Evolutionary conservation across 345 rosid genomes (phyloP), one percentile per base, ranked within the genome.

Genomic region (Citrus inodora): DNA sequence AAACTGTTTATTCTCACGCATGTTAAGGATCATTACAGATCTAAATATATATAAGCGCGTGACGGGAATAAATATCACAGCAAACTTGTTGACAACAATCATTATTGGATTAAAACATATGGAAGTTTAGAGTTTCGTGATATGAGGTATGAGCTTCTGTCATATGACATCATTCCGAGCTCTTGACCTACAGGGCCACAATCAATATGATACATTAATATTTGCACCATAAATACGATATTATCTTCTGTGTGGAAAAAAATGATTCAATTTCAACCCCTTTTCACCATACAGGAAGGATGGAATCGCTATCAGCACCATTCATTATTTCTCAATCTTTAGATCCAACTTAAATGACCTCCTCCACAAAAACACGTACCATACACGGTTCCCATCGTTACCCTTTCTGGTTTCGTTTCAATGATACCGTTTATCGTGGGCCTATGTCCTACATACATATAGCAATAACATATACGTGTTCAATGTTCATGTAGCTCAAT

Each of bases 401-500:
- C 6, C 53, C 21, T 27, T 48, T 71, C 35, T 21, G 35, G 21
- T 25, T 55, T 71, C 74, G 9, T 71, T 53, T 28, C 74, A 30
- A 60, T 59, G 28, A 27, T 25, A 8, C 7, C 33, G 14, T 55
- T 71, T 35, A 55, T 22, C 27, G 35, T 58, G 76, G 55, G 33
- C 33, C 53, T 24, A 3, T 13, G 4, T 33, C 32, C 65, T 30
- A 9, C 21, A 46, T 19, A 11, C 7, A 21, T 10, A 46, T 46
- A 5, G 46, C 46, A 33, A 46, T 1, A 64, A 65, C 32, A 65
- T 25, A 63, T 46, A 27, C n/a, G 1, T 53, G 33, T 58, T 72
- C 76, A 56, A n/a, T 71, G 61, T 71, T 72, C 22, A n/a, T 28
- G n/a, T 9, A 9, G 30, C 76, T 73, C 76, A 73, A 58, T n/a